A percentile compares a stretch with the other conserved stretches of the same genome.
Evolutionary conservation across 768 basidiomycete genomes (phyloP).

Genomic region (Crassisporium funariophilum): DNA sequence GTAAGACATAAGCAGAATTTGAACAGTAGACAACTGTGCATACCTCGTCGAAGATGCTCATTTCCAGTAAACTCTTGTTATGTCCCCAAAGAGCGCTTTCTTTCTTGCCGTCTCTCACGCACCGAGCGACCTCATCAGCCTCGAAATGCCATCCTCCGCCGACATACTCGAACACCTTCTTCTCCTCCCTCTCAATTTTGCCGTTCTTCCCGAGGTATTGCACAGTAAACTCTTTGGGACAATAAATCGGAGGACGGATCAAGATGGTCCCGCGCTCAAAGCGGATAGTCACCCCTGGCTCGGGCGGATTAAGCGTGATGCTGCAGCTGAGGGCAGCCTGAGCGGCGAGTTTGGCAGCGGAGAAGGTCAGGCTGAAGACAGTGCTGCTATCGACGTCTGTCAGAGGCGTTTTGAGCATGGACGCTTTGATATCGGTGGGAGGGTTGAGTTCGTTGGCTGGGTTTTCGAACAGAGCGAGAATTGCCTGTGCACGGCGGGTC

Average conservation of each 20-base stretch:
- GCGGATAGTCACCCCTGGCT: constrained; percentile 66
- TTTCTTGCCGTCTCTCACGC: constrained; percentile 68
- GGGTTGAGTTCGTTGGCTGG: constrained; percentile 62
- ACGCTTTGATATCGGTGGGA: constrained; percentile 62
- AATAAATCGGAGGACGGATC: constrained; percentile 66
- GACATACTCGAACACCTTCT: constrained; percentile 54
- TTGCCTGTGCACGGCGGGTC: constrained; percentile 47
- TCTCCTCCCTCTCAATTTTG: constrained; percentile 57
- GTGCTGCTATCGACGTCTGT: constrained; percentile 83
- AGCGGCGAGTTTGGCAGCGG: constrained; percentile 56
- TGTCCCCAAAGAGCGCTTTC: constrained; percentile 79
- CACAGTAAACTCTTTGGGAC: constrained; percentile 66
- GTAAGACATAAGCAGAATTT: neutral
- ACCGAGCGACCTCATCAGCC: constrained; percentile 86
- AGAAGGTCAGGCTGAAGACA: constrained; percentile 72
- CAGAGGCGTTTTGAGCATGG: constrained; percentile 76
- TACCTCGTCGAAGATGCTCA: constrained; percentile 87
- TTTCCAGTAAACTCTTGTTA: constrained; percentile 77
- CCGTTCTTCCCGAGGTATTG: constrained; percentile 56
- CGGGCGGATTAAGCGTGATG: constrained; percentile 50
- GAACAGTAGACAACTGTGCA: constrained; percentile 9
- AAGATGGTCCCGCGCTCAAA: constrained; percentile 73
- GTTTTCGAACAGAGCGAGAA: constrained; percentile 78
- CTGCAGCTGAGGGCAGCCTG: constrained; percentile 76
- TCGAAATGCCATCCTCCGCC: constrained; percentile 84